Base-by-base conservation (phyloP, 163 green algal species). In the Trebouxia gelatinosa region DNA sequence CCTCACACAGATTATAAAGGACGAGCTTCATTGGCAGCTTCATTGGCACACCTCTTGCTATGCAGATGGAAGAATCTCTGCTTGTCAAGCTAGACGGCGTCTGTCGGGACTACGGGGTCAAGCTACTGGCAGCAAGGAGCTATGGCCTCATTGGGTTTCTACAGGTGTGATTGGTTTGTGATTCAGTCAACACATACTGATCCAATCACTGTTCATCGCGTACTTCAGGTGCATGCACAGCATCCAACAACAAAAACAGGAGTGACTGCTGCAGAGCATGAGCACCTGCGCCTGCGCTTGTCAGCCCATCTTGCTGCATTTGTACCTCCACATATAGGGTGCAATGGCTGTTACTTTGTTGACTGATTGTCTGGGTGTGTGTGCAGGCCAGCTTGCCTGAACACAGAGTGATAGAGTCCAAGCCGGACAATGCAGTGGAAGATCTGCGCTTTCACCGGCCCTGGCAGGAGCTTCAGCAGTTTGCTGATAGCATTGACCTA, bases 341-440 rank as follows among this genome's bases (percentile, higher is more conserved):
- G n/a, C n/a, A n/a, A n/a, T n/a, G n/a, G n/a, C n/a, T n/a, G n/a
- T n/a, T n/a, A n/a, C n/a, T n/a, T n/a, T n/a, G n/a, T n/a, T n/a
- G n/a, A n/a, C n/a, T n/a, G n/a, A n/a, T n/a, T 1, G 2, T 5
- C 6, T 72, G 31, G 13, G 4, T 78, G 43, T 32, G 23, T 38
- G 16, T 75, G 71, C 85, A 95, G 91, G 72, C 86, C 19, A 91
- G 80, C 64, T 34, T 91, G 31, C 65, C 84, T 3, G 95, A 99
- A 86, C 89, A 96, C 71, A 76, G 62, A 13, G 88, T 98, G 0
- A 85, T 98, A 2, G 95, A 99, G 75, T 91, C 89, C 26, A 98
- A 97, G 78, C 95, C 94, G 21, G 95, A 99, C 78, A 94, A 88
- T 29, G 54, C 77, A n/a, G 75, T 95, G 13, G 85, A 92, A 19